These are phyloP conservation scores for Collybia sordida DNA, from an alignment of 768 basidiomycete species.

Conservation along the genomic window DNA sequence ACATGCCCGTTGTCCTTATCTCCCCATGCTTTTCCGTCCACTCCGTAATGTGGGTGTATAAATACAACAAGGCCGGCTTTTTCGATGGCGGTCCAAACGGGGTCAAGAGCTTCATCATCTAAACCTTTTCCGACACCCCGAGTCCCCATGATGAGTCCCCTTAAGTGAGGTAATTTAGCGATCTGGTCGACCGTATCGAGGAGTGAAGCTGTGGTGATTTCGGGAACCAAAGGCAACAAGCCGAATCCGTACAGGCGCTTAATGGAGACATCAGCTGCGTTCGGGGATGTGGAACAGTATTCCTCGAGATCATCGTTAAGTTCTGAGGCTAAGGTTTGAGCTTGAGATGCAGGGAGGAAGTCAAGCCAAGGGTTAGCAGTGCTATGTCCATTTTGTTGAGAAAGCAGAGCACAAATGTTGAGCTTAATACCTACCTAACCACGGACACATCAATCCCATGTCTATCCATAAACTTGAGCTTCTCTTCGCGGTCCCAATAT, in stretches of 20 bases:
- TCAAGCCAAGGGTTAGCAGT: constrained; percentile 93
- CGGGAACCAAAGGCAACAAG: constrained; percentile 77
- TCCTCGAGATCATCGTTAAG: constrained; percentile 77
- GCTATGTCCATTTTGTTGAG: constrained; percentile 33
- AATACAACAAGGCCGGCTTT: constrained; percentile 72
- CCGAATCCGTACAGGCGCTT: constrained; percentile 84
- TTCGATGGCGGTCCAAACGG: constrained; percentile 80
- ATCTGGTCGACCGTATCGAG: constrained; percentile 71
- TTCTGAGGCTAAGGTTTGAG: constrained; percentile 61
- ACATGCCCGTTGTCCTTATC: constrained; percentile 83
- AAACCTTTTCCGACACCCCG: constrained; percentile 76
- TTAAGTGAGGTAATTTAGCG: constrained; percentile 60
- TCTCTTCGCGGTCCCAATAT: constrained; percentile 78
- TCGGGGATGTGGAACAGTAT: constrained; percentile 71
- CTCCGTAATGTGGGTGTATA: constrained; percentile 85
- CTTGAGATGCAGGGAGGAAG: constrained; percentile 71
- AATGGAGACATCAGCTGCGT: constrained; percentile 34
- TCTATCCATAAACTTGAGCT: constrained; percentile 81
- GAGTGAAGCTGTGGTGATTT: constrained; percentile 51
- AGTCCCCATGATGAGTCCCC: constrained; percentile 81
- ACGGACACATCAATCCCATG: constrained; percentile 81
- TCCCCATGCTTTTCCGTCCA: constrained; percentile 74
- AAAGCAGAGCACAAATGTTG: neutral
- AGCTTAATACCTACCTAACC: constrained; percentile 51
- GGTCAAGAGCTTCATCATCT: constrained; percentile 77